phyloP scores from a whole-genome alignment of 805 yeast species.

The Yarrowia alimentaria region DNA sequence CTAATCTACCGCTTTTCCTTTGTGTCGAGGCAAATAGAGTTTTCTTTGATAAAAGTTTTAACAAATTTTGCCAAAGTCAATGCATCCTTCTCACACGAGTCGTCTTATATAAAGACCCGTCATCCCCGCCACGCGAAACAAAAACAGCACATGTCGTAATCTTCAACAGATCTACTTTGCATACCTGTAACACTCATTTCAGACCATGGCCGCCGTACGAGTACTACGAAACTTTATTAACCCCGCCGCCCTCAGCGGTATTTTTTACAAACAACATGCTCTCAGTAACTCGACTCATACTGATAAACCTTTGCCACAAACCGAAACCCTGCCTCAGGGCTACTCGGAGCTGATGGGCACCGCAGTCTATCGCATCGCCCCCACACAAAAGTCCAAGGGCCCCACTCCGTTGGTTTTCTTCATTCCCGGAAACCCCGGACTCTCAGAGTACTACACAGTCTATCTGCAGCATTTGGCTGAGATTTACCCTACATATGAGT shows the following conservation, averaged over 20 bases:
- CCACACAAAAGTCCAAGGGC: constrained; percentile 3
- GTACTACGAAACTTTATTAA: constrained; percentile 22
- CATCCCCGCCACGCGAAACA: constrained; percentile 13
- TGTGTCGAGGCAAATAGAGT: too few relatives aligned
- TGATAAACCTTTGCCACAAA: too few relatives aligned
- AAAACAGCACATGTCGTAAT: constrained; percentile 2
- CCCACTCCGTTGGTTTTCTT: constrained; percentile 49
- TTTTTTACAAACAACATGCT: constrained; percentile 7
- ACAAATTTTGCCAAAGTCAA: too few relatives aligned
- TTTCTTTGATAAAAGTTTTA: too few relatives aligned
- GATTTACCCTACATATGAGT: constrained; percentile 48
- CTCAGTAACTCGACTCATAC: too few relatives aligned
- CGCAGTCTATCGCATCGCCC: constrained; percentile 14
- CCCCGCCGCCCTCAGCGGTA: constrained; percentile 14
- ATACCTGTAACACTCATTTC: not conserved
- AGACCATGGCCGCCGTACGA: constrained; percentile 21
- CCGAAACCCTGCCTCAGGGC: constrained; percentile 11
- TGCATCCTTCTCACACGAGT: constrained; percentile 16
- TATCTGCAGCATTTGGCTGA: constrained; percentile 49
- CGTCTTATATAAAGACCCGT: too few relatives aligned
- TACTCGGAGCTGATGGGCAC: constrained; percentile 22
- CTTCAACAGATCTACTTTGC: constrained; percentile 22
- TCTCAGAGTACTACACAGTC: constrained; percentile 60
- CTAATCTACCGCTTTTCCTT: too few relatives aligned
- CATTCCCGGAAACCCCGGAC: constrained; percentile 79